Evolutionary conservation across 202 grass and related monocot species (phyloP).

Genomic region (Eragrostis tef): DNA sequence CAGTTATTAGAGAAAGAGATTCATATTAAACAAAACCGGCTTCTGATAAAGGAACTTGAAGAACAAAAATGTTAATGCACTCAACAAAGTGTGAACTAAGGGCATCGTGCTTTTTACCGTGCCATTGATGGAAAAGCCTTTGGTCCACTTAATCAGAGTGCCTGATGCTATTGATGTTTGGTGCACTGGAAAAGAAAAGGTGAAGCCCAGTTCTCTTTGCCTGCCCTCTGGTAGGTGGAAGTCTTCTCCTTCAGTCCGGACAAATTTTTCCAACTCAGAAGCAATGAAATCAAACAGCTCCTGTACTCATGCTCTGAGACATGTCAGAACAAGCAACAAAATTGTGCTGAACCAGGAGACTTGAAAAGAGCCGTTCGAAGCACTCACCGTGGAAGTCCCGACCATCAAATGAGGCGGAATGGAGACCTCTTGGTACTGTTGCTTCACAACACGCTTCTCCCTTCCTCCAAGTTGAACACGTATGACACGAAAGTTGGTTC

Average conservation of each 20-base stretch:
- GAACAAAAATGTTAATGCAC: background rate
- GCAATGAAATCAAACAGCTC: slow-evolving; percentile 98
- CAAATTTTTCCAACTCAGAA: slow-evolving; percentile 72
- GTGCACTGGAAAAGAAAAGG: slow-evolving; percentile 95
- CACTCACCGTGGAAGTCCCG: slow-evolving; percentile 72
- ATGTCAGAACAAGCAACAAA: slow-evolving; percentile 42
- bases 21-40: background rate
- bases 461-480: slow-evolving; percentile 81
- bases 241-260: slow-evolving; percentile 75
- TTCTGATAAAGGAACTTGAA: slow-evolving; percentile 9
- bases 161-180: slow-evolving; percentile 88
- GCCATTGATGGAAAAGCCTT: slow-evolving; percentile 84
- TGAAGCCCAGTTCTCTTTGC: slow-evolving; percentile 93
- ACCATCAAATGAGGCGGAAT: slow-evolving; percentile 97
- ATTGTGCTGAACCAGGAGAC: slow-evolving; percentile 25
- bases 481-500: slow-evolving; percentile 95
- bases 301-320: slow-evolving; percentile 49
- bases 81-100: slow-evolving; percentile 5
- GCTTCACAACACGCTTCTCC: slow-evolving; percentile 59
- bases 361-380: slow-evolving; percentile 32
- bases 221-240: slow-evolving; percentile 79
- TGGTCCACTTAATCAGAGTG: slow-evolving; percentile 97
- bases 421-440: slow-evolving; percentile 77
- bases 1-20: background rate
- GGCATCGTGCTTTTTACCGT: slow-evolving; percentile 62